Base-by-base conservation (phyloP, 225 moss, liverwort and hornwort genomes). In the Bryoerythrophyllum caledonicum region DNA sequence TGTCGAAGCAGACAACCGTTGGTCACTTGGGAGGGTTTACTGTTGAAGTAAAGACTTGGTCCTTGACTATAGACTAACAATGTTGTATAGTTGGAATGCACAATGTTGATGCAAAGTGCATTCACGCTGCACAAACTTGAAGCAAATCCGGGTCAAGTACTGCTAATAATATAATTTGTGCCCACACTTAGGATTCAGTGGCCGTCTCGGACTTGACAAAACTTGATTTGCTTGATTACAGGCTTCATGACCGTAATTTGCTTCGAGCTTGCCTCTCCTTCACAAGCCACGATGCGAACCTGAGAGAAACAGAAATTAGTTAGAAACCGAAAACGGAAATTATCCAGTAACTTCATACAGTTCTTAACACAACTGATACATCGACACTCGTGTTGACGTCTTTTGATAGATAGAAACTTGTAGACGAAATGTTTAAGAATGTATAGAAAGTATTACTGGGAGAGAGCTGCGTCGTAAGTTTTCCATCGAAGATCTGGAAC, bases 271-370 rank as follows among this genome's bases (percentile, higher is more conserved):
- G 66, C 57, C 51, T 76, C 74, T 75, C 81, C 24, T 67, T 28
- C 21, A 78, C 78, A 62, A 81, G 77, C 67, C 81, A 78, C 8
- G 54, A 24, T 25, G 84, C 80, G 44, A 74, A 84, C 70, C 77
- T 84, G 74, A 51, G 60, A 73, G 53, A n/a, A 54, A 14, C 46
- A 27, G 35, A 26, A 23, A 21, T 28, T 26, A 44, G 30, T 65
- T 71, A 49, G 48, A 49, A 49, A 19, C 16, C 4, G 17, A 48
- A 48, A 48, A 43, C 43, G n/a, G n/a, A n/a, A n/a, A n/a, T n/a
- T n/a, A n/a, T n/a, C n/a, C 11, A 11, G 11, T 32, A 58, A 15
- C 26, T 52, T 6, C 24, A 61, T 4, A 25, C 20, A 48, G 48
- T 48, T 53, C 26, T 52, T 25, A 58, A 25, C 24, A 28, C 57